These are phyloP conservation scores for Pinus taeda DNA, from an alignment of 75 land plant species.

Conservation along the genomic window DNA sequence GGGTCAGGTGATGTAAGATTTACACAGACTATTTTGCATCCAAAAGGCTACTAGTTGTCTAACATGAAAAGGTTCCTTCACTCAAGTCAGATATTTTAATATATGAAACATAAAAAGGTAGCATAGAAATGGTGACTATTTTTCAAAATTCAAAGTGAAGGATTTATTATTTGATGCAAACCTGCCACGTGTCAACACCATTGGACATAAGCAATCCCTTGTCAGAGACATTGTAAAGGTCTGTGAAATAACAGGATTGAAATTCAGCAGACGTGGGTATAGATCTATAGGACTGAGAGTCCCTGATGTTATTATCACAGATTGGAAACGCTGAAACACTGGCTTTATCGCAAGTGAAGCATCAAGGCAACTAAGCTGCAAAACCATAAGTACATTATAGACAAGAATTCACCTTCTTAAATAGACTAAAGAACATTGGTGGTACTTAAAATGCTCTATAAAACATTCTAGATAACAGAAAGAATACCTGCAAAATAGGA, in stretches of 20 bases:
- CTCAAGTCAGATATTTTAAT: not conserved
- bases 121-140: not conserved
- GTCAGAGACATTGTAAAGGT: slow-evolving; percentile 97
- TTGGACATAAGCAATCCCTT: slow-evolving; percentile 97
- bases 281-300: slow-evolving; percentile 97
- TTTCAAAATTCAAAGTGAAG: not conserved
- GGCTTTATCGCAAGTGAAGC: slow-evolving; percentile 99
- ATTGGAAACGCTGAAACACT: slow-evolving; percentile 95
- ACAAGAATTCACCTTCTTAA: not conserved
- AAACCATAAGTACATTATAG: slow-evolving; percentile 7
- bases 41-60: not conserved
- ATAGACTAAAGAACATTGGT: not conserved
- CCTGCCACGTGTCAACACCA: slow-evolving; percentile 99
- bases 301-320: slow-evolving; percentile 97
- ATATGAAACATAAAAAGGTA: not conserved
- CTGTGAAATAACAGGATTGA: slow-evolving; percentile 90
- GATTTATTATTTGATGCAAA: slow-evolving; percentile 18
- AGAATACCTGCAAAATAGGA: slow-evolving; percentile 87
- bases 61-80: not conserved
- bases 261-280: slow-evolving; percentile 95
- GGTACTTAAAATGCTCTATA: not conserved
- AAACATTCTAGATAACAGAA: not conserved
- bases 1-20: not conserved
- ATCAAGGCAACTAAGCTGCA: slow-evolving; percentile 97
- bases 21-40: not conserved